Evolutionary conservation across 2,329 filamentous ascomycete genomes (phyloP), one percentile per base, ranked within the genome.

Genomic region (Furcasterigmium furcatum): DNA sequence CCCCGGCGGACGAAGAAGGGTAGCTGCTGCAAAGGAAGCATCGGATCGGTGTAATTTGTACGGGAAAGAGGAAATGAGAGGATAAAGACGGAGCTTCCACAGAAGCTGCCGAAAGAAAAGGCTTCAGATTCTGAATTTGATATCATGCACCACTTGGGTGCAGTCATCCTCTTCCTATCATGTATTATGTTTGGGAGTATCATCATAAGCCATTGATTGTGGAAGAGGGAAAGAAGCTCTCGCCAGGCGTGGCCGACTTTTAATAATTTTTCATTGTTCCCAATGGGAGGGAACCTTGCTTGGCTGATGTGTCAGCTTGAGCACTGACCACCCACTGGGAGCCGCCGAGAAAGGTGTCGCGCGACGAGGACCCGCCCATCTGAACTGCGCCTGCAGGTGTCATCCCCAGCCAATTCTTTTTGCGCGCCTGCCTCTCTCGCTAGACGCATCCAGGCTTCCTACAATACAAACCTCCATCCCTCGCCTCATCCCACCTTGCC

Each of bases 121-220:
- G 78, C 78, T 80, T 83, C 79, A 82, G 80, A 82, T 78, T 74
- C 63, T 62, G 66, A 68, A 65, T 16, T 70, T 82, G 74, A 81
- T 74, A 83, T 83, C 80, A 83, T 75, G 68, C 71, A 72, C 72
- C 66, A 53, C 55, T 50, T 52, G 66, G 66, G 65, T 74, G 71
- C 73, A 70, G 77, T 83, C 78, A 82, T 72, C 76, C 79, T 84
- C 80, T 84, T 84, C 80, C 80, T 84, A 84, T 84, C 76, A 80
- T 80, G 65, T 65, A 60, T 68, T 73, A 70, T 68, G 71, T 69
- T 54, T 63, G 60, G 63, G 62, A 66, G 75, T 43, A 79, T 83
- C 80, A 83, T 84, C 80, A 84, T 63, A 46, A 81, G 78, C 79
- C 71, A 63, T 64, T 53, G 41, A 36, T 62, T 64, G 60, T 55